These are phyloP conservation scores for Toxoplasma gondii DNA, from an alignment of 169 alveolate genomes.

Conservation along the genomic window DNA sequence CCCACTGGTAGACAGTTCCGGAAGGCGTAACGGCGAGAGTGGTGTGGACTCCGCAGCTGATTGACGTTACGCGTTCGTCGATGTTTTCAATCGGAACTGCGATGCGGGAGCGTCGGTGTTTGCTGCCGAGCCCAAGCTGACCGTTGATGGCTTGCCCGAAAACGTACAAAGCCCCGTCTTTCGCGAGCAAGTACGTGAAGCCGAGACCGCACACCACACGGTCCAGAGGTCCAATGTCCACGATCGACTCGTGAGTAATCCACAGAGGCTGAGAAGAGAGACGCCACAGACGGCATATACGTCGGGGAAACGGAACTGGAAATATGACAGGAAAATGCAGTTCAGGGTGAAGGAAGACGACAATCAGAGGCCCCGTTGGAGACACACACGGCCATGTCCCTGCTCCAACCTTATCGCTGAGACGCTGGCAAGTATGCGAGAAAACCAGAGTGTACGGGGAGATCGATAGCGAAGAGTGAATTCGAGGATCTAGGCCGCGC, in stretches of 20 bases:
- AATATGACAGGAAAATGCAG: not conserved
- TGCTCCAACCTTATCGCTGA: too few relatives aligned
- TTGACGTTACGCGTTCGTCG: not conserved
- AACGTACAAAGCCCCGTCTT: not conserved
- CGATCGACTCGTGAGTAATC: not conserved
- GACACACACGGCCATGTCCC: not conserved
- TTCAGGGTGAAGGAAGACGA: not conserved
- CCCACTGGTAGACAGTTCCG: constrained; percentile 46
- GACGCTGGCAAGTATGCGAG: too few relatives aligned
- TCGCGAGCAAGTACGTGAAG: not conserved
- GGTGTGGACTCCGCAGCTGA: not conserved
- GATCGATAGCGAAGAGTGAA: too few relatives aligned
- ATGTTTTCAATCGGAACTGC: not conserved
- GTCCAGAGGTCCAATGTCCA: not conserved
- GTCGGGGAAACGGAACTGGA: too few relatives aligned
- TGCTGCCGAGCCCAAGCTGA: constrained; percentile 33
- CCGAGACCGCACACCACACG: constrained; percentile 29
- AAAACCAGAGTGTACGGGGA: too few relatives aligned
- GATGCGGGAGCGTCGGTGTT: not conserved
- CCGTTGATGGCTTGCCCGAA: constrained; percentile 32
- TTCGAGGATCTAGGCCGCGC: too few relatives aligned
- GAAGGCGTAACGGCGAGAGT: constrained; percentile 16
- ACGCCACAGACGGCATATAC: not conserved
- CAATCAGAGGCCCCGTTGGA: not conserved
- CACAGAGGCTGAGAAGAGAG: constrained; percentile 35